Conservation (phyloP, 176 grass and related monocot species). For the Aechmea fasciata region DNA sequence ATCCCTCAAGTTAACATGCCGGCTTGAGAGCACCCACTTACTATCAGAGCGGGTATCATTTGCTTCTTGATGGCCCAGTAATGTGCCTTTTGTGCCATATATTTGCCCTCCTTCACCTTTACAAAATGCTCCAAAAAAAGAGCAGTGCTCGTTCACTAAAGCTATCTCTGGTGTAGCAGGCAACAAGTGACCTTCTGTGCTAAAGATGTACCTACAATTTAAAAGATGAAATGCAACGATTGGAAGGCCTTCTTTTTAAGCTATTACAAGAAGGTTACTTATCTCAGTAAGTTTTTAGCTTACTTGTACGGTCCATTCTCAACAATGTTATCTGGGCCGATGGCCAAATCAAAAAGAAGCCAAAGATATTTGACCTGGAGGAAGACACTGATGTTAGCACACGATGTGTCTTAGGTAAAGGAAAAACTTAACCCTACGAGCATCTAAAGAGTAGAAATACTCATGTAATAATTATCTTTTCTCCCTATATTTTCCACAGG, state of each 20-base stretch:
- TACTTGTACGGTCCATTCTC: slow-evolving; percentile 95
- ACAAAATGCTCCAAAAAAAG: slow-evolving; percentile 86
- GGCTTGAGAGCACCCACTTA: slow-evolving; percentile 18
- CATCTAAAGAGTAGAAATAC: too few relatives aligned
- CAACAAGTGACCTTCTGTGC: slow-evolving; percentile 91
- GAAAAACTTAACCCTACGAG: too few relatives aligned
- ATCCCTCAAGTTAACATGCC: slow-evolving; percentile 28
- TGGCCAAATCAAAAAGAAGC: slow-evolving; percentile 98
- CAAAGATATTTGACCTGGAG: slow-evolving; percentile 97
- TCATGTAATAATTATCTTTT: too few relatives aligned
- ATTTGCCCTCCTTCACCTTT: slow-evolving; percentile 28
- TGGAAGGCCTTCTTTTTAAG: background rate
- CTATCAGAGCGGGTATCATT: slow-evolving; percentile 39
- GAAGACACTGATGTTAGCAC: slow-evolving; percentile 1
- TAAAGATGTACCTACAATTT: slow-evolving; percentile 83
- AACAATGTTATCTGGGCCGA: slow-evolving; percentile 86
- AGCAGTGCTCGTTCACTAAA: slow-evolving; percentile 76
- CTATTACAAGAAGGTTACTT: slow-evolving; percentile 5
- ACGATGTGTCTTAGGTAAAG: too few relatives aligned
- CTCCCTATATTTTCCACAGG: too few relatives aligned
- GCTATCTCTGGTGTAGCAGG: slow-evolving; percentile 74
- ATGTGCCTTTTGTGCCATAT: slow-evolving; percentile 26
- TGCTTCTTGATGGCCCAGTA: slow-evolving; percentile 28
- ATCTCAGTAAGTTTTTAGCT: slow-evolving; percentile 29
- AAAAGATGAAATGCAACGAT: slow-evolving; percentile 9